Percentiles rank a stretch among this genome's conserved stretches.
These are phyloP conservation scores for Boehmeria nivea DNA, from an alignment of 306 rosid genomes.

Conservation along the genomic window DNA sequence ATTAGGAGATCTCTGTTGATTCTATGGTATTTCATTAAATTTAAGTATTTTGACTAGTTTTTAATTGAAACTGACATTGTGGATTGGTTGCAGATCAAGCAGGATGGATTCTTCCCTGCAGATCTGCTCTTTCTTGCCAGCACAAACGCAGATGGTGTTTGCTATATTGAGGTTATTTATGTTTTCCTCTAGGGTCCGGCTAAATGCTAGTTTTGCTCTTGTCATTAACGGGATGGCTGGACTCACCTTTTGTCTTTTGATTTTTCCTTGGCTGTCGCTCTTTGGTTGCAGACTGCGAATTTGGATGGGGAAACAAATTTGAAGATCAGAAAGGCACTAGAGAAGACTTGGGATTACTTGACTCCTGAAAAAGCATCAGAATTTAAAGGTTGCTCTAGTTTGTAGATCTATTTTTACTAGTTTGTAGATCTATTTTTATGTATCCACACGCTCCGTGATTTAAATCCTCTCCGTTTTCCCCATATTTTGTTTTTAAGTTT, in stretches of 20 bases:
- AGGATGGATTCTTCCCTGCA: constrained; percentile 81
- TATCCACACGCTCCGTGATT: too few relatives aligned
- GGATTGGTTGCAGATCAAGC: constrained; percentile 57
- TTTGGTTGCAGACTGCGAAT: constrained; percentile 71
- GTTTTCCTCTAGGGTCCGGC: background rate
- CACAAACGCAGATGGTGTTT: constrained; percentile 86
- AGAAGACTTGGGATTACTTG: constrained; percentile 84
- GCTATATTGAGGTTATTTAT: constrained; percentile 75
- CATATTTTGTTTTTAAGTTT: too few relatives aligned
- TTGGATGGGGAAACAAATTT: constrained; percentile 96
- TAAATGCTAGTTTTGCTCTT: background rate
- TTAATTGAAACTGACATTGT: constrained; percentile 10
- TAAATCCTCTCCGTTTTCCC: too few relatives aligned
- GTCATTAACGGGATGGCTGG: background rate
- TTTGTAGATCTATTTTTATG: too few relatives aligned
- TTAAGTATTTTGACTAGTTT: background rate
- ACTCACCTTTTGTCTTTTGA: background rate
- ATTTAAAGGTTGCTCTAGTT: constrained; percentile 52
- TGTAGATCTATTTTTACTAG: constrained; percentile 11
- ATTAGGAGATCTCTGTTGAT: background rate
- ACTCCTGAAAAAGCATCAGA: constrained; percentile 82
- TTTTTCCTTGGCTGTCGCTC: background rate
- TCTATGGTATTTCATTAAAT: background rate
- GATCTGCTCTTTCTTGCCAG: constrained; percentile 85
- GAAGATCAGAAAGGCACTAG: constrained; percentile 83